Conservation (phyloP, 768 basidiomycete genomes). For the Tylopilus sp. region DNA sequence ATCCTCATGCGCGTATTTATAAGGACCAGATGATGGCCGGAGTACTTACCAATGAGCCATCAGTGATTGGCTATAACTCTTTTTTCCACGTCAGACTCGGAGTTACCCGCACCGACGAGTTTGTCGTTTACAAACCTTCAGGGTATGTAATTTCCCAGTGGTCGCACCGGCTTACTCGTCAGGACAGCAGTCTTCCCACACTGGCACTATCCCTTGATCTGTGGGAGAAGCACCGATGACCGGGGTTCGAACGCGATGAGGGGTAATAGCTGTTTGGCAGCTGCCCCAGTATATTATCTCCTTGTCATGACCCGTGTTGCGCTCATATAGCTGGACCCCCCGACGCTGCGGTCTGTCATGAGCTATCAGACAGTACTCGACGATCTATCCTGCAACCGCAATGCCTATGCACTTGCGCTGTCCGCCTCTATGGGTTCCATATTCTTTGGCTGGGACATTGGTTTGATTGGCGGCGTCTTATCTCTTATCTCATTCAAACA, state of each 20-base stretch:
- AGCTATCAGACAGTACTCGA: slow-evolving; percentile 24
- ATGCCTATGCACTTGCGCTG: slow-evolving; percentile 43
- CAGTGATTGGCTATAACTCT: neutral
- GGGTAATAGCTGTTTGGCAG: neutral
- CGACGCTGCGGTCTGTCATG: slow-evolving; percentile 14
- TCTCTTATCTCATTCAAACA: slow-evolving; percentile 43
- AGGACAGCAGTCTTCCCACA: neutral
- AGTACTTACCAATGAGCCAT: no score
- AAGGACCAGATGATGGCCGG: no score
- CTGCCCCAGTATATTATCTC: no score
- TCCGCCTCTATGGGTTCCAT: slow-evolving; percentile 48
- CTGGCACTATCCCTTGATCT: neutral
- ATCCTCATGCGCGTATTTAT: neutral
- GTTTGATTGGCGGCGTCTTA: slow-evolving; percentile 49
- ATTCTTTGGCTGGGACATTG: slow-evolving; percentile 49
- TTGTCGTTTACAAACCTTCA: neutral
- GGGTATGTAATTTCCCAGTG: neutral
- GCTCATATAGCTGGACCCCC: neutral
- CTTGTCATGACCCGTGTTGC: no score
- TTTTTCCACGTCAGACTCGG: no score
- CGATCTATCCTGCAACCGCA: slow-evolving; percentile 33
- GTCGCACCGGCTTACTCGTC: neutral
- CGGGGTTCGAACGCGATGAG: neutral
- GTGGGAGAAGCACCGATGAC: neutral
- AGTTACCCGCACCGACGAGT: no score